Conservation (phyloP, 2,329 filamentous ascomycete genomes). For the Paracamarosporium sp. region DNA sequence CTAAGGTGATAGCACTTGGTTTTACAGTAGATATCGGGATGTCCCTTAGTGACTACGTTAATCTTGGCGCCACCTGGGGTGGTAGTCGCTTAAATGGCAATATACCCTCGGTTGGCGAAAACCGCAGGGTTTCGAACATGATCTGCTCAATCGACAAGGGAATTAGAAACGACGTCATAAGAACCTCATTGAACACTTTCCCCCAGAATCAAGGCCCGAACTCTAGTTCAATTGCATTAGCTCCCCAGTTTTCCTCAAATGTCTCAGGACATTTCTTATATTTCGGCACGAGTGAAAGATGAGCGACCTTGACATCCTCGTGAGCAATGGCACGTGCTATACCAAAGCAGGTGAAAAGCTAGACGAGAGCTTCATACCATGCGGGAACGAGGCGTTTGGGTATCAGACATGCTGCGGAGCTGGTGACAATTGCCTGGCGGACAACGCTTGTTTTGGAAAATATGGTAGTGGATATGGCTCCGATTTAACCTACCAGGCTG, state of each 20-base stretch:
- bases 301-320: slow-evolving; percentile 6
- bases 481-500: slow-evolving; percentile 2
- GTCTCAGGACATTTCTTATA: not conserved
- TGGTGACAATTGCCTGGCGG: slow-evolving; percentile 5
- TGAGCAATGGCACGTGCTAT: slow-evolving; percentile 9
- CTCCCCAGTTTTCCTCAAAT: not conserved
- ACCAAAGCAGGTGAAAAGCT: slow-evolving; percentile 6
- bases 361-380: slow-evolving; percentile 4
- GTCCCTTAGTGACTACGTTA: not conserved
- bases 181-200: not conserved
- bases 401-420: slow-evolving; percentile 6
- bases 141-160: slow-evolving; percentile 1
- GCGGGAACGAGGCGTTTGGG: slow-evolving; percentile 3
- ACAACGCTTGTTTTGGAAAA: slow-evolving; percentile 2
- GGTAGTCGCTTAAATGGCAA: not conserved
- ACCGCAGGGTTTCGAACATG: slow-evolving; percentile 4
- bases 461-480: slow-evolving; percentile 1
- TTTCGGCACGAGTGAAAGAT: not conserved
- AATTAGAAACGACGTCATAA: not conserved
- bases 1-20: too few species aligned
- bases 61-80: not conserved
- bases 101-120: slow-evolving; percentile 3
- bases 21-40: not conserved
- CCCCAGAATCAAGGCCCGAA: not conserved
- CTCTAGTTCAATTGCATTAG: not conserved